Evolutionary conservation across 768 basidiomycete species (phyloP), one percentile per base, ranked within the genome.

Genomic region (button mushroom (Agaricus bisporus)): DNA sequence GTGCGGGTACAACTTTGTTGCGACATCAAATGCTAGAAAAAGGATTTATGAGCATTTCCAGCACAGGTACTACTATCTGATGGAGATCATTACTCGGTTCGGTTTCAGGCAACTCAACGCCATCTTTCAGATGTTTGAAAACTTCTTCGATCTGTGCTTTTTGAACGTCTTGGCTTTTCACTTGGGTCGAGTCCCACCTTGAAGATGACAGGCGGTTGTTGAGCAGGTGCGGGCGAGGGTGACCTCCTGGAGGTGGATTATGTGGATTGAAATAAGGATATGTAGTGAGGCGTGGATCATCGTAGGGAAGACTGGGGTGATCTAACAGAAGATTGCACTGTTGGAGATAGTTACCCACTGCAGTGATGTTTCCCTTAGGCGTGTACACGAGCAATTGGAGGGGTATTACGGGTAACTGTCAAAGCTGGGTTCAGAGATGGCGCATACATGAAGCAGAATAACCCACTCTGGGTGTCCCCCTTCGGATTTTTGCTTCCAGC

Each of bases 81-180:
- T 58, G 48, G 20, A 59, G 59, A 45, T 28, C 38, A 85, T 64
- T 66, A 95, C 93, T 74, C 49, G 95, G 83, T 66, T 93, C 87
- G 1, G 88, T 91, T 68, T 98, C 91, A 9, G 72, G 66, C 20
- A 98, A 72, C 59, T 98, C 95, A 58, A 88, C 91, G 15, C 91
- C 95, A 59, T 83, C 85, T 66, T 86, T 86, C 60, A 98, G 63
- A 60, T 79, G 92, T 71, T 88, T 87, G 74, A 98, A 98, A 1
- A 98, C 74, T 59, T 97, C 89, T 59, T 98, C 95, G 12, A 98
- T 87, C 64, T 98, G 95, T 65, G 83, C 88, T 59, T 94, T 76
- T 68, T 97, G 94, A 36, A 95, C 82, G 64, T 97, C 94, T 6
- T 95, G 84, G 56, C 83, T 91, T 70, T 91, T 94, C 2, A 80